These are phyloP conservation scores for Pterocarpus santalinus DNA, from an alignment of 306 rosid species.

Conservation along the genomic window DNA sequence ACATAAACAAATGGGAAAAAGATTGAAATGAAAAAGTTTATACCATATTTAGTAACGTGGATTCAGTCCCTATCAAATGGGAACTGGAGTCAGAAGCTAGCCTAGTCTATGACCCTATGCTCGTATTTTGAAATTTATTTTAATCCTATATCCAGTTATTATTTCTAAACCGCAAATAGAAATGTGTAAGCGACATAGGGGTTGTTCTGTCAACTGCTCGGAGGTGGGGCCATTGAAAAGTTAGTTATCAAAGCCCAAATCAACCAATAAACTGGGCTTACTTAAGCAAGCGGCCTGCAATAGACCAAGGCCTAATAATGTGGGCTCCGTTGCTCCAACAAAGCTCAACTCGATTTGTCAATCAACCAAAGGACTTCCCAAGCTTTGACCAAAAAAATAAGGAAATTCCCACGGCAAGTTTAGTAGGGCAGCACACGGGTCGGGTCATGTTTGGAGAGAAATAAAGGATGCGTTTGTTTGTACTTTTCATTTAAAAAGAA, in stretches of 20 bases:
- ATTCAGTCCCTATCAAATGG: slow-evolving; percentile 51
- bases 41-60: slow-evolving; percentile 53
- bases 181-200: too few species aligned
- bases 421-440: too few species aligned
- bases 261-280: slow-evolving; percentile 8
- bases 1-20: background rate
- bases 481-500: too few species aligned
- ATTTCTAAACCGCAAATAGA: background rate
- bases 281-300: too few species aligned
- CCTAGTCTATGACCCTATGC: slow-evolving; percentile 40
- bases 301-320: slow-evolving; percentile 33
- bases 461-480: too few species aligned
- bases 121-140: background rate
- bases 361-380: background rate
- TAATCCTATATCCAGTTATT: background rate
- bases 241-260: slow-evolving; percentile 46
- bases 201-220: background rate
- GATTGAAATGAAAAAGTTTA: slow-evolving; percentile 45
- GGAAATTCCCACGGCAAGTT: too few species aligned
- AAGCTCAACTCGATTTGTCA: background rate
- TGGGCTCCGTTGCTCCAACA: slow-evolving; percentile 36
- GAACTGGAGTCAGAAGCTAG: slow-evolving; percentile 57
- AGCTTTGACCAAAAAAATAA: background rate
- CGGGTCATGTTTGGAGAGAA: too few species aligned
- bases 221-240: slow-evolving; percentile 38